Evolutionary conservation across 805 yeast species (phyloP).

Genomic region (Candida krabiensis): DNA sequence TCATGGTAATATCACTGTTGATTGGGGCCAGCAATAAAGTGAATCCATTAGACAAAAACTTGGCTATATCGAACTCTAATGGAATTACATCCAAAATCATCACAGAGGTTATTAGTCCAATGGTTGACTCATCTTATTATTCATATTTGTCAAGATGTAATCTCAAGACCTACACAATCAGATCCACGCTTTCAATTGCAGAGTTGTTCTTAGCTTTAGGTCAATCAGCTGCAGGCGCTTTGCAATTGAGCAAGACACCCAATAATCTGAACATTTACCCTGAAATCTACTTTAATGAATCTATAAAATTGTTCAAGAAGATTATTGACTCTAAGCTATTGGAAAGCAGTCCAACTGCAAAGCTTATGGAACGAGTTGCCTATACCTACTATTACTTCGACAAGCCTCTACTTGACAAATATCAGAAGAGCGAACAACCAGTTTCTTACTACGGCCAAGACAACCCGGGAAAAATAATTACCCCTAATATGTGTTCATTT

Average conservation of each 20-base stretch:
- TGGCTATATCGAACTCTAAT: conserved; percentile 24
- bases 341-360: conserved; percentile 44
- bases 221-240: conserved; percentile 30
- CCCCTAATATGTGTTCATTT: conserved; percentile 41
- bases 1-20: conserved; percentile 73
- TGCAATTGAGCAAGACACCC: neutral
- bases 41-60: conserved; percentile 37
- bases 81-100: conserved; percentile 46
- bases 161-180: conserved; percentile 65
- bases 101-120: conserved; percentile 54
- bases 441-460: conserved; percentile 34
- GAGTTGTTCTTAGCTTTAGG: conserved; percentile 59
- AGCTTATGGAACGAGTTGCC: conserved; percentile 38
- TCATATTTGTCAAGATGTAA: conserved; percentile 73
- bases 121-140: conserved; percentile 70
- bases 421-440: conserved; percentile 8
- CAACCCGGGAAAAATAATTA: conserved; percentile 31
- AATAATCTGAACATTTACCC: conserved; percentile 4
- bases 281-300: conserved; percentile 46
- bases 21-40: conserved; percentile 53
- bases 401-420: conserved; percentile 12
- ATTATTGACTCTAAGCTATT: conserved; percentile 44
- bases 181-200: conserved; percentile 64
- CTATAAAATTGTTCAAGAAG: conserved; percentile 44
- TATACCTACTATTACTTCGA: conserved; percentile 30